These are phyloP conservation scores for Lecanicillium sp. DNA, from an alignment of 2,329 filamentous ascomycete genomes.

Conservation along the genomic window DNA sequence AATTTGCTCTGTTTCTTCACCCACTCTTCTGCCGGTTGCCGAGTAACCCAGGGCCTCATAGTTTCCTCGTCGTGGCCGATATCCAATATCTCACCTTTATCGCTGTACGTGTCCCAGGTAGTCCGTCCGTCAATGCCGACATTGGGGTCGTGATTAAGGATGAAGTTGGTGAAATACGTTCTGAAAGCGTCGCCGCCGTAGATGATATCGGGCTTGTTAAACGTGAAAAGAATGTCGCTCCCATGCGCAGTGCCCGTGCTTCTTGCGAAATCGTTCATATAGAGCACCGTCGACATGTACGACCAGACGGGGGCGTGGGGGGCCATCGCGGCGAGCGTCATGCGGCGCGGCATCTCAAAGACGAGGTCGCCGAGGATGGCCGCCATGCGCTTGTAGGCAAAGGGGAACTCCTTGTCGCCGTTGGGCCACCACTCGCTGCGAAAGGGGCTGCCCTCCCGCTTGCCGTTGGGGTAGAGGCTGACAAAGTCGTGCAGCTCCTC, in stretches of 20 bases:
- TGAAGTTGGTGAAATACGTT: conserved; percentile 66
- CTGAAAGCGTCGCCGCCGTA: conserved; percentile 55
- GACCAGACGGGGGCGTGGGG: conserved; percentile 63
- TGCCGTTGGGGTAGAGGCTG: conserved; percentile 46
- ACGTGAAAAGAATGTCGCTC: conserved; percentile 63
- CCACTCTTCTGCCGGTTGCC: too few species aligned
- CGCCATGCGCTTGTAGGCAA: conserved; percentile 70
- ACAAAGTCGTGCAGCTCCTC: conserved; percentile 43
- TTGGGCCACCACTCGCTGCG: conserved; percentile 62
- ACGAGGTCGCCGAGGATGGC: conserved; percentile 69
- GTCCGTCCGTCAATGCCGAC: conserved; percentile 33
- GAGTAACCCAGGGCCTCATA: too few species aligned
- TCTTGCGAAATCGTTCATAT: conserved; percentile 63
- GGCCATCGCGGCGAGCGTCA: conserved; percentile 50
- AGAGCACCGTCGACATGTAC: conserved; percentile 67
- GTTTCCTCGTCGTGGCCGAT: too few species aligned
- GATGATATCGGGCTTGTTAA: conserved; percentile 58
- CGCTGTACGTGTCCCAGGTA: too few species aligned
- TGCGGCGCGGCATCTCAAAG: conserved; percentile 67
- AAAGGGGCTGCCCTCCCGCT: conserved; percentile 64
- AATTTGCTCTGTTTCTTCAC: too few species aligned
- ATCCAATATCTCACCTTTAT: too few species aligned
- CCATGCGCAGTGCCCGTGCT: conserved; percentile 74
- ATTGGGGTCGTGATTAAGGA: conserved; percentile 67
- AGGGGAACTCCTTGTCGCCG: conserved; percentile 67